These are phyloP conservation scores for Cyclotella distinguenda DNA, from an alignment of 108 stramenopile species.

Conservation along the genomic window DNA sequence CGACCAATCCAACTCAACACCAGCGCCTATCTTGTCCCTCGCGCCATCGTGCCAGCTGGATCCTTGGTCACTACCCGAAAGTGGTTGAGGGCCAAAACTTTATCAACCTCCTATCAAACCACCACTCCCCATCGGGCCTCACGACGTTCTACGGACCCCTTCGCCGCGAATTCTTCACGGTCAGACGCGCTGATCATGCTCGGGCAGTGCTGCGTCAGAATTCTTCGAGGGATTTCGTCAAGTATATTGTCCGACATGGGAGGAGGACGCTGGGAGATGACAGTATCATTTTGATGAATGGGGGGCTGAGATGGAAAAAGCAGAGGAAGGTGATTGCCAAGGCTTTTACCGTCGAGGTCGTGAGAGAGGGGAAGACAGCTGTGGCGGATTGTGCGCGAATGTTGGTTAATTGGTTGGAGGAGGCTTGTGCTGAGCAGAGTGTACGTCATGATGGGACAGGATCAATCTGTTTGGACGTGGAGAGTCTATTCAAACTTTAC, in stretches of 20 bases:
- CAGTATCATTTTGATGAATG: conserved; percentile 25
- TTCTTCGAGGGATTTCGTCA: conserved; percentile 14
- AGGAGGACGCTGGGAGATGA: conserved; percentile 24
- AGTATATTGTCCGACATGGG: conserved; percentile 19
- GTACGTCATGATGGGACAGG: neutral
- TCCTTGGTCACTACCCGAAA: conserved; percentile 21
- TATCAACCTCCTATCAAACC: neutral
- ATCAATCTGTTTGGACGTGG: conserved; percentile 7
- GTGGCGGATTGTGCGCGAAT: conserved; percentile 8
- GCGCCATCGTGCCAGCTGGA: conserved; percentile 3
- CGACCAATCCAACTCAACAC: neutral
- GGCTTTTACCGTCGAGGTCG: conserved; percentile 15
- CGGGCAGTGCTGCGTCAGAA: conserved; percentile 16
- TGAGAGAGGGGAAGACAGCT: neutral
- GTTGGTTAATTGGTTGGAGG: conserved; percentile 17
- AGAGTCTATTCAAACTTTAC: conserved; percentile 28
- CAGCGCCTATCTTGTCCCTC: neutral
- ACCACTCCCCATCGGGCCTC: conserved; percentile 20
- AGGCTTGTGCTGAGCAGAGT: neutral
- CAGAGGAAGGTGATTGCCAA: conserved; percentile 7
- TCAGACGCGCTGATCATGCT: conserved; percentile 17
- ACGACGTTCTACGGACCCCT: conserved; percentile 11
- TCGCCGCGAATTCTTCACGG: neutral
- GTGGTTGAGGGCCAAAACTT: no score
- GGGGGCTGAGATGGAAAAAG: conserved; percentile 13